Conservation (phyloP, 495 filamentous ascomycete species). For the Cladorrhinum samala region DNA sequence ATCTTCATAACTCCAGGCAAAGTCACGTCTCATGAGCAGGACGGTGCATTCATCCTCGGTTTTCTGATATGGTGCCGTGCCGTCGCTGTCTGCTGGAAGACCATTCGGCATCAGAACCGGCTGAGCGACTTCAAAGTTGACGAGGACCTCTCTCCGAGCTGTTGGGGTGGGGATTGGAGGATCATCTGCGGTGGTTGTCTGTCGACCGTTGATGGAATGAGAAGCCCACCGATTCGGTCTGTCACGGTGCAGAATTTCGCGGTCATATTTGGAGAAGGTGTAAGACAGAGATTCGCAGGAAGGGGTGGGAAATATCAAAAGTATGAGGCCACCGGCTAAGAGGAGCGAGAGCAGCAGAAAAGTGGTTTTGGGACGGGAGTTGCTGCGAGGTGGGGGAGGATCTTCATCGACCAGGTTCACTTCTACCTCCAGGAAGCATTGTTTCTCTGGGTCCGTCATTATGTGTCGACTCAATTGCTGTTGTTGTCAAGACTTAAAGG, state of each 20-base stretch:
- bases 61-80: constrained; percentile 14
- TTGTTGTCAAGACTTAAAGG: neutral
- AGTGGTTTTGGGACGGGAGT: neutral
- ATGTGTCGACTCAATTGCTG: neutral
- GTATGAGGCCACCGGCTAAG: neutral
- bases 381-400: neutral
- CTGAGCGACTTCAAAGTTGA: constrained; percentile 64
- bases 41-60: constrained; percentile 41
- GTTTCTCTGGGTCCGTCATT: neutral
- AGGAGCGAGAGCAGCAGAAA: neutral
- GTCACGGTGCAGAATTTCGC: no score
- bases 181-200: neutral
- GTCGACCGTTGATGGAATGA: neutral
- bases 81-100: constrained; percentile 30
- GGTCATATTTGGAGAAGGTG: neutral
- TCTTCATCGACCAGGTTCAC: neutral
- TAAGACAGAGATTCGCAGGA: neutral
- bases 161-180: constrained; percentile 10
- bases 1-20: constrained; percentile 69
- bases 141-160: constrained; percentile 33
- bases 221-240: neutral
- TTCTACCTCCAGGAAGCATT: neutral
- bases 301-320: neutral
- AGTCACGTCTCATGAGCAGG: constrained; percentile 64
- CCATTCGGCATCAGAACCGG: constrained; percentile 50